A percentile compares a stretch with the other conserved stretches of the same genome.
These are phyloP conservation scores for Suillus ampliporus DNA, from an alignment of 768 basidiomycete species.

Conservation along the genomic window DNA sequence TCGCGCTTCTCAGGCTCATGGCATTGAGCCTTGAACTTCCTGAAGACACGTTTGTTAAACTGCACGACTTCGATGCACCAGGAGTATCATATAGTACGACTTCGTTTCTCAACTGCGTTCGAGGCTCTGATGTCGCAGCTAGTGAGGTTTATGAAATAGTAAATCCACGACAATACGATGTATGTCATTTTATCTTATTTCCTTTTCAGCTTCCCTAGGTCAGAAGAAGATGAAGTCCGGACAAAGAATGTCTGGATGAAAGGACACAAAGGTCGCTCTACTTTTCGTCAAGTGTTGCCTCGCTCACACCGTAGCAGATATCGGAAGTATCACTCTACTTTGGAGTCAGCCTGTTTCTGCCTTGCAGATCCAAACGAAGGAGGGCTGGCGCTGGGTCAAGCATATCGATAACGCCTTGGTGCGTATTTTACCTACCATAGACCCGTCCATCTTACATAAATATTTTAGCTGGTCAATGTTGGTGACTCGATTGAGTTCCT, in stretches of 20 bases:
- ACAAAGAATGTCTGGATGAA: conserved; percentile 64
- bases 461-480: conserved; percentile 57
- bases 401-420: conserved; percentile 65
- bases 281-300: too few relatives aligned
- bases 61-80: conserved; percentile 49
- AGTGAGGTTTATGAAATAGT: conserved; percentile 78
- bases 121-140: not conserved
- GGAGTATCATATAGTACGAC: conserved; percentile 49
- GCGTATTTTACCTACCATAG: conserved; percentile 8
- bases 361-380: conserved; percentile 58
- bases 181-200: not conserved
- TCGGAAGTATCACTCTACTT: conserved; percentile 60
- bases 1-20: conserved; percentile 43
- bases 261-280: conserved; percentile 55
- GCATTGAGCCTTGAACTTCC: conserved; percentile 59
- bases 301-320: conserved; percentile 39
- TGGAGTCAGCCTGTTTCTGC: conserved; percentile 67
- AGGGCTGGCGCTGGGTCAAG: conserved; percentile 66
- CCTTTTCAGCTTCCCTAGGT: conserved; percentile 51
- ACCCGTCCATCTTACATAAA: not conserved
- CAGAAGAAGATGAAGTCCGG: conserved; percentile 52
- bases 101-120: not conserved
- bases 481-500: conserved; percentile 66
- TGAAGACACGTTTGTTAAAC: conserved; percentile 54
- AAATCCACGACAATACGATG: conserved; percentile 18